Base-by-base conservation (phyloP, 202 grass and related monocot species). In the Setaria italica region DNA sequence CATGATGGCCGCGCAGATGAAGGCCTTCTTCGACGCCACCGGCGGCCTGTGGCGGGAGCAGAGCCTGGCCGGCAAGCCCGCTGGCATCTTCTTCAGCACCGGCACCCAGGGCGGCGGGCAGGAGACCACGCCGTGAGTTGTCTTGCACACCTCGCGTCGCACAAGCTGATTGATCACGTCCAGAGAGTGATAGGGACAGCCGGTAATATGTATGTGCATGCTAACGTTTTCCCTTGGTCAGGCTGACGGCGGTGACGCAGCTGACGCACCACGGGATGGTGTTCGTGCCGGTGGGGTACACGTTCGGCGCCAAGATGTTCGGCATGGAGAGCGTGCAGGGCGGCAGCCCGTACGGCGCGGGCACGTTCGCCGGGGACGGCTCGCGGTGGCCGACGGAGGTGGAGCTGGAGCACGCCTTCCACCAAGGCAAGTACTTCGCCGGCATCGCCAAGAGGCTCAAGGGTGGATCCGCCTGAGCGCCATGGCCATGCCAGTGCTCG, bases 1-100 rank as follows among this genome's bases (percentile, higher is more conserved):
- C 66, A 98, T 98, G 95, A 98, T 98, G 95, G 91, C 93, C 0
- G 83, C 92, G 0, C 95, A 97, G 80, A 92, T 97, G 86, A 97
- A 97, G 76, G 92, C 92, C 5, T 97, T 95, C 85, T 92, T 98
- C 76, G 95, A 98, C 59, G 88, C 91, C 3, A 98, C 93, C 15
- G 93, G 93, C 14, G 86, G 95, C 11, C 85, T 98, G 46, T 98
- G 95, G 93, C 82, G 89, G 12, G 87, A 89, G 80, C 93, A 98
- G 81, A 91, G 90, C 78, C 93, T 98, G 42, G 93, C 93, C 15
- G 93, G 95, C 47, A 98, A 95, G 81, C 95, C 95, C 13, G 95
- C 95, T 9, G 95, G 93, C 39, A 78, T 98, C 80, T 98, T 98
- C 85, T 98, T 80, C 80, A 94, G 95, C 83, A 98, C 95, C 43